Conservation (phyloP, 441 rosid species). For the Populus hybrid region DNA sequence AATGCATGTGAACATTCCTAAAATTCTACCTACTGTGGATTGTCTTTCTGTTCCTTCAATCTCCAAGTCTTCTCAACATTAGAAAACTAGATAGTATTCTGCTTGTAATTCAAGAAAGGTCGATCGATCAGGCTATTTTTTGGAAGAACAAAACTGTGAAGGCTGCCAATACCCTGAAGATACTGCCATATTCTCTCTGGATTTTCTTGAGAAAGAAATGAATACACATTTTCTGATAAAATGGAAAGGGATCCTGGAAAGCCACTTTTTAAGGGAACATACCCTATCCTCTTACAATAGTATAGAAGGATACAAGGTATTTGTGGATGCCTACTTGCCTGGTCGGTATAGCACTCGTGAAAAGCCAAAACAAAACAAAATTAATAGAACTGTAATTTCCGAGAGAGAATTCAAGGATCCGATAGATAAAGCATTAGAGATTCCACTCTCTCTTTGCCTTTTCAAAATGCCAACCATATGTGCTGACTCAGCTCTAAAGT, state of each 20-base stretch:
- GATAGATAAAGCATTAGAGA: not conserved
- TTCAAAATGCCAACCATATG: slow-evolving; percentile 20
- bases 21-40: not conserved
- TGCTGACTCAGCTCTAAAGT: slow-evolving; percentile 24
- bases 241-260: slow-evolving; percentile 13
- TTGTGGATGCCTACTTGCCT: slow-evolving; percentile 4
- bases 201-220: not conserved
- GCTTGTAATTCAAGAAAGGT: not conserved
- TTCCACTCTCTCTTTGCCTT: slow-evolving; percentile 28
- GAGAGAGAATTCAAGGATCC: slow-evolving; percentile 7
- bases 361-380: slow-evolving; percentile 5
- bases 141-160: slow-evolving; percentile 7
- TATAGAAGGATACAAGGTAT: not conserved
- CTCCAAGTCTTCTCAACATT: not conserved
- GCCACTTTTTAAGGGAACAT: slow-evolving; percentile 19
- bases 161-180: not conserved
- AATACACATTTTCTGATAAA: slow-evolving; percentile 3
- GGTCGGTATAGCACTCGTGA: not conserved
- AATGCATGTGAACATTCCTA: not conserved
- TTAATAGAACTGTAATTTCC: slow-evolving; percentile 17
- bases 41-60: not conserved
- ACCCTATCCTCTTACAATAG: not conserved
- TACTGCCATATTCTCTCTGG: not conserved
- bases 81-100: not conserved
- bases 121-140: slow-evolving; percentile 3